Conservation (phyloP, 2,329 filamentous ascomycete genomes). For the Penicillium janthinellum region DNA sequence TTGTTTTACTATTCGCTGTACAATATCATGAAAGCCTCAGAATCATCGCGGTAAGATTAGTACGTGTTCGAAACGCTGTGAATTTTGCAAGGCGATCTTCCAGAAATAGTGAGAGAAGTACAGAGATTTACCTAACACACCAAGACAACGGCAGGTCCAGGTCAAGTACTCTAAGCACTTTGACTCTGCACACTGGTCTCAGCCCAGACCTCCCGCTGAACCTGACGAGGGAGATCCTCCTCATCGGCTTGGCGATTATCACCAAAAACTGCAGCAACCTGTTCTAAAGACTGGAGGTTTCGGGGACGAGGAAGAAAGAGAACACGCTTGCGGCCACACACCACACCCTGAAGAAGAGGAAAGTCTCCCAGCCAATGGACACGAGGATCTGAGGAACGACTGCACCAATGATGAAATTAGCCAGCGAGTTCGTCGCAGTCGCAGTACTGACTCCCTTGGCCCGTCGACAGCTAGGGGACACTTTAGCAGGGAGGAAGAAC, state of each 20-base stretch:
- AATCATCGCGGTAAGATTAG: no score
- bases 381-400: slow-evolving; percentile 26
- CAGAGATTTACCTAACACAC: not conserved
- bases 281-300: slow-evolving; percentile 8
- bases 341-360: slow-evolving; percentile 58
- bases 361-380: slow-evolving; percentile 51
- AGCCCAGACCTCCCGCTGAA: slow-evolving; percentile 9
- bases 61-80: not conserved
- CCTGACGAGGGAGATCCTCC: not conserved
- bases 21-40: no score
- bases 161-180: not conserved
- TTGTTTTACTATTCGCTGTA: no score
- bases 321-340: slow-evolving; percentile 41
- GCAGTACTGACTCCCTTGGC: no score
- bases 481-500: no score
- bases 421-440: not conserved
- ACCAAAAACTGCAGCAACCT: slow-evolving; percentile 9
- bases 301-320: slow-evolving; percentile 8
- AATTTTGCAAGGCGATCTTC: not conserved
- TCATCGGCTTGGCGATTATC: slow-evolving; percentile 6
- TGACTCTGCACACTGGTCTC: not conserved
- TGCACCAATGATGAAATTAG: slow-evolving; percentile 6
- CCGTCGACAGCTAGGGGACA: no score
- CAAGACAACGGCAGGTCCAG: not conserved
- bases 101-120: not conserved